phyloP scores from a whole-genome alignment of 2,329 filamentous ascomycete genomes.

The Dactylellina haptotyla region DNA sequence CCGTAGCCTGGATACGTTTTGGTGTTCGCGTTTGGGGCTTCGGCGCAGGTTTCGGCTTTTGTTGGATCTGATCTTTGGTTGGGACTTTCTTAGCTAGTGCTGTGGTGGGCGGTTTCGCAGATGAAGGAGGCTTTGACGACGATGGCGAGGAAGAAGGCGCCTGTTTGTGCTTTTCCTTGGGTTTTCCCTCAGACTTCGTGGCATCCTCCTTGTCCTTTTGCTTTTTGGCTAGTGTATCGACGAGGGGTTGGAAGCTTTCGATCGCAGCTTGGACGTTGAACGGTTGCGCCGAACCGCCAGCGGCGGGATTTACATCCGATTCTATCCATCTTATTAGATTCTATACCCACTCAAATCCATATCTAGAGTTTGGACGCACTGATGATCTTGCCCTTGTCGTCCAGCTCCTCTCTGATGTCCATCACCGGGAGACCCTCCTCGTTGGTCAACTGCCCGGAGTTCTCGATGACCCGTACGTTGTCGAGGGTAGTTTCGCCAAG shows the following conservation, averaged over 20 bases:
- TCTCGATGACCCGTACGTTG: slow-evolving; percentile 69
- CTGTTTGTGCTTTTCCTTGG: not conserved
- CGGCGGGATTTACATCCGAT: slow-evolving; percentile 34
- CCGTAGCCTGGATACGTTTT: slow-evolving; percentile 48
- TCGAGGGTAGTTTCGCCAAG: slow-evolving; percentile 75
- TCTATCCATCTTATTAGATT: slow-evolving; percentile 15
- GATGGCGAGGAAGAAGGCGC: not conserved
- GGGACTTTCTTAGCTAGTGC: slow-evolving; percentile 12
- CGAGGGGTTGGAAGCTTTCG: slow-evolving; percentile 49
- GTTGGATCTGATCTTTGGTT: slow-evolving; percentile 46
- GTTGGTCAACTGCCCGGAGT: slow-evolving; percentile 68
- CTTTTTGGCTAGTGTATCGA: slow-evolving; percentile 55
- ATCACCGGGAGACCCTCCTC: slow-evolving; percentile 80
- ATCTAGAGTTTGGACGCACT: slow-evolving; percentile 41
- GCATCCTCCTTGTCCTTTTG: slow-evolving; percentile 35
- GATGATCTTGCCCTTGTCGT: slow-evolving; percentile 87
- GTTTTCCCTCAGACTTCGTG: slow-evolving; percentile 15
- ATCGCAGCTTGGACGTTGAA: slow-evolving; percentile 50
- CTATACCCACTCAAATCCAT: not conserved
- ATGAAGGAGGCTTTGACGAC: slow-evolving; percentile 6
- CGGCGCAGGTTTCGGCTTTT: slow-evolving; percentile 33
- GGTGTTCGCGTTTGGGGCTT: slow-evolving; percentile 33
- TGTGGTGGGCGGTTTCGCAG: slow-evolving; percentile 13
- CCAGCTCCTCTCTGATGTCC: slow-evolving; percentile 90
- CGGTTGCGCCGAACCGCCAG: slow-evolving; percentile 28